These are phyloP conservation scores for Phytophthora macrochlamydospora DNA, from an alignment of 352 stramenopile genomes.

Conservation along the genomic window DNA sequence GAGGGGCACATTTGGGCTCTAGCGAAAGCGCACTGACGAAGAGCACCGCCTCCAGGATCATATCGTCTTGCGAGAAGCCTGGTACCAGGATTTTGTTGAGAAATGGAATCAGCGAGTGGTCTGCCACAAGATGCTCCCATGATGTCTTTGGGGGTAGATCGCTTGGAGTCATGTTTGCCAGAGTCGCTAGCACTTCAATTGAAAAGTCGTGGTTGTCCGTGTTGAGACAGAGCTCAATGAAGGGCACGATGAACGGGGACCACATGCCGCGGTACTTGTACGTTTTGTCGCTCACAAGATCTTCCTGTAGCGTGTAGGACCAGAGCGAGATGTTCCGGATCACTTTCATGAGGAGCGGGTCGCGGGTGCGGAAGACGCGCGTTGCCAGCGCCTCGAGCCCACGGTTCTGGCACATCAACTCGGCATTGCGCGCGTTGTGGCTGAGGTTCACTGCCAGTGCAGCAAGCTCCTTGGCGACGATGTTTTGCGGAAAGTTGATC, in stretches of 20 bases:
- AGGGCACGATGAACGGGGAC: constrained; percentile 87
- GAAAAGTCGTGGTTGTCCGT: constrained; percentile 94
- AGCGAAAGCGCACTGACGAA: constrained; percentile 81
- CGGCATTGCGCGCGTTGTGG: too few species aligned
- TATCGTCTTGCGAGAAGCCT: constrained; percentile 92
- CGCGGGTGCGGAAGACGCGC: too few species aligned
- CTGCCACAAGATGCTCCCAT: constrained; percentile 90
- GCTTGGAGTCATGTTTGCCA: constrained; percentile 92
- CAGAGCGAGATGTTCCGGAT: constrained; percentile 92
- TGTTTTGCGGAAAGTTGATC: too few species aligned
- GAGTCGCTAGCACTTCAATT: constrained; percentile 92
- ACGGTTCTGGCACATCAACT: too few species aligned
- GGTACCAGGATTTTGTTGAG: constrained; percentile 91
- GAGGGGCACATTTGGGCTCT: constrained; percentile 81
- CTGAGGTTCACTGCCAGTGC: too few species aligned
- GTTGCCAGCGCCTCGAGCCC: too few species aligned
- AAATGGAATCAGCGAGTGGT: constrained; percentile 89
- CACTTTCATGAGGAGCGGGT: too few species aligned
- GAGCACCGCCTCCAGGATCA: constrained; percentile 92
- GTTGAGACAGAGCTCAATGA: constrained; percentile 86
- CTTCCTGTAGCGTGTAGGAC: constrained; percentile 92
- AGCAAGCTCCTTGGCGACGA: too few species aligned
- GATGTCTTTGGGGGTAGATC: constrained; percentile 89
- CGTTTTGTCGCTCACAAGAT: constrained; percentile 80
- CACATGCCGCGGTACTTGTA: constrained; percentile 95